Conservation (phyloP, 495 filamentous ascomycete species). For the Cercophora samala region DNA sequence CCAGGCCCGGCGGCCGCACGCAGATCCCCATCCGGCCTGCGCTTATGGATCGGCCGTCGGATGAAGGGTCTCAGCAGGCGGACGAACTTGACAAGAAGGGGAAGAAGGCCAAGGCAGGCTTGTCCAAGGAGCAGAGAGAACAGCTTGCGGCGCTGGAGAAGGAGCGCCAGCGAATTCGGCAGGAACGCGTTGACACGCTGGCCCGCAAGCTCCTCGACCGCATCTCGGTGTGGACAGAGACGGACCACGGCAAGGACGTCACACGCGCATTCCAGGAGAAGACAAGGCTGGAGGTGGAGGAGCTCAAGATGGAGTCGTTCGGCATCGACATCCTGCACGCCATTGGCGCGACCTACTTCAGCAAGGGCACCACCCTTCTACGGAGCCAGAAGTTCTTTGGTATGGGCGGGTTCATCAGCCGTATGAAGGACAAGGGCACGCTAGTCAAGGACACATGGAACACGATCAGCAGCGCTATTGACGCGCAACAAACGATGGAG, state of each 20-base stretch:
- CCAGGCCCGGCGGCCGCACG: constrained; percentile 45
- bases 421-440: constrained; percentile 94
- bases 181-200: constrained; percentile 84
- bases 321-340: constrained; percentile 96
- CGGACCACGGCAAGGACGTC: constrained; percentile 81
- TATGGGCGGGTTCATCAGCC: constrained; percentile 87
- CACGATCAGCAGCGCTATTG: constrained; percentile 95
- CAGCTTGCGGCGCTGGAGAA: constrained; percentile 82
- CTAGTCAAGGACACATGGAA: constrained; percentile 98
- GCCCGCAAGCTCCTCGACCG: constrained; percentile 82
- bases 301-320: constrained; percentile 98
- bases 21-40: constrained; percentile 73
- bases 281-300: constrained; percentile 92
- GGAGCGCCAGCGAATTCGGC: constrained; percentile 78
- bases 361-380: constrained; percentile 80
- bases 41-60: constrained; percentile 84
- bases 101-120: constrained; percentile 79
- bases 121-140: constrained; percentile 87
- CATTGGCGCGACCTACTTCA: constrained; percentile 82
- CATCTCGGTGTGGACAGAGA: constrained; percentile 95
- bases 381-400: constrained; percentile 97
- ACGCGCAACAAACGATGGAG: constrained; percentile 97
- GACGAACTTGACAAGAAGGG: constrained; percentile 68
- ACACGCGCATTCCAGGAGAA: constrained; percentile 89
- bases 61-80: constrained; percentile 71